Conservation (phyloP, 2,329 filamentous ascomycete species). For the Dothistroma pini region DNA sequence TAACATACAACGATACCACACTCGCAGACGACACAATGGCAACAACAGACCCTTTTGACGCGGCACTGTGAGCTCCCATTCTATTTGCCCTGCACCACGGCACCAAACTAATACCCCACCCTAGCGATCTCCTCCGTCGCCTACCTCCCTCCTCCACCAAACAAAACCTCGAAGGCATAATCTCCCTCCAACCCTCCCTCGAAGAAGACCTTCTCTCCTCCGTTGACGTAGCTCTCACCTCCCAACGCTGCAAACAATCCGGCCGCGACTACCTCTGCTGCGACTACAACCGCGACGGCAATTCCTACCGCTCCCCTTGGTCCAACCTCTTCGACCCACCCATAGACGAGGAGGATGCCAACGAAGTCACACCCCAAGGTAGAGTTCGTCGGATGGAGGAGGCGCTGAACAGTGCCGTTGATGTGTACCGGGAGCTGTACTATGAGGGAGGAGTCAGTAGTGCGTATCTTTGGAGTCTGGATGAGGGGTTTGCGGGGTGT, state of each 20-base stretch:
- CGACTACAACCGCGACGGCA: slow-evolving; percentile 99
- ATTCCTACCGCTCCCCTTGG: slow-evolving; percentile 98
- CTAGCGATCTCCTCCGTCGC: slow-evolving; percentile 93
- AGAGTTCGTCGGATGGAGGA: slow-evolving; percentile 91
- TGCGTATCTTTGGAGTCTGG: slow-evolving; percentile 97
- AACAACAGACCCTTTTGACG: slow-evolving; percentile 65
- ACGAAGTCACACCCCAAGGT: slow-evolving; percentile 85
- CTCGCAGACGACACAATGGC: slow-evolving; percentile 13
- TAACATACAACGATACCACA: neutral
- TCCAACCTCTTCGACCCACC: slow-evolving; percentile 97
- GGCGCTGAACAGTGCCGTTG: slow-evolving; percentile 91
- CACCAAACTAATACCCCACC: slow-evolving; percentile 9
- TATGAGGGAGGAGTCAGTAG: slow-evolving; percentile 95
- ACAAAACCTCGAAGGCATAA: slow-evolving; percentile 82
- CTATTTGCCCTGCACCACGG: neutral
- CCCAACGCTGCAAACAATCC: slow-evolving; percentile 80
- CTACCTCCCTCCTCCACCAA: slow-evolving; percentile 93
- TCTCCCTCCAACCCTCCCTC: slow-evolving; percentile 81
- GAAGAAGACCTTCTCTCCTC: slow-evolving; percentile 97
- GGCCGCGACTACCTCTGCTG: slow-evolving; percentile 96
- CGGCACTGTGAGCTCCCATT: slow-evolving; percentile 60
- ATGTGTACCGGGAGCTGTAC: slow-evolving; percentile 94
- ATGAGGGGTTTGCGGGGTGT: slow-evolving; percentile 95
- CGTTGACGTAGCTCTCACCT: slow-evolving; percentile 88
- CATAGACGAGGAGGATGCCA: slow-evolving; percentile 66